Percentiles rank a stretch among this genome's conserved stretches.
These are phyloP conservation scores for Lepidium africanum DNA, from an alignment of 345 rosid genomes.

Conservation along the genomic window DNA sequence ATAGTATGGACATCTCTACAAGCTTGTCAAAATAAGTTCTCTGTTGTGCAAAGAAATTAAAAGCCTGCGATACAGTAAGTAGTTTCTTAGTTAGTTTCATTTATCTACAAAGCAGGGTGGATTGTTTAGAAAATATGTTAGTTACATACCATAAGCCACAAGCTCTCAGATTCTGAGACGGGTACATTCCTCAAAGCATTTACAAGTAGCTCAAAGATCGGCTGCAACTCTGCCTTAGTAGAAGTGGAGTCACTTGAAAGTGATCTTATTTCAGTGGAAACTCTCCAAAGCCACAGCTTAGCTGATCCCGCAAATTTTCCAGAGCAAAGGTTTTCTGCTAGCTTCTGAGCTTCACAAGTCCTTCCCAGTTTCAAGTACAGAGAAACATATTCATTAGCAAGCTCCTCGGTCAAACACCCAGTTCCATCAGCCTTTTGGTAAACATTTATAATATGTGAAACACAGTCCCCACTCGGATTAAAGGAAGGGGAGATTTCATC, in stretches of 20 bases:
- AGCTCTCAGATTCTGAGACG: conserved; percentile 55
- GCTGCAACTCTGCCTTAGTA: conserved; percentile 41
- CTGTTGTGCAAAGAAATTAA: conserved; percentile 44
- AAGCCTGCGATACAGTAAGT: conserved; percentile 44
- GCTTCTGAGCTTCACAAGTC: conserved; percentile 47
- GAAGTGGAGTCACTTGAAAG: conserved; percentile 28
- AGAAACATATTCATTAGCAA: conserved; percentile 60
- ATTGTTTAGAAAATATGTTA: not conserved
- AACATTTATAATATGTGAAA: conserved; percentile 41
- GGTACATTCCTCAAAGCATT: conserved; percentile 42
- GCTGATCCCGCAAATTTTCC: conserved; percentile 48
- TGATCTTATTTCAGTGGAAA: conserved; percentile 46
- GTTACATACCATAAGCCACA: conserved; percentile 74
- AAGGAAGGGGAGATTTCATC: conserved; percentile 15
- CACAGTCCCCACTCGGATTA: conserved; percentile 20
- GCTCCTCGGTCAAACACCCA: conserved; percentile 55
- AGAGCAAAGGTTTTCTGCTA: conserved; percentile 54
- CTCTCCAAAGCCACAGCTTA: conserved; percentile 57
- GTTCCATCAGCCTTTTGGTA: conserved; percentile 61
- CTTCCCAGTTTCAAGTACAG: conserved; percentile 57
- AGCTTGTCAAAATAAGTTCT: conserved; percentile 57
- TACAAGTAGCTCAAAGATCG: conserved; percentile 45
- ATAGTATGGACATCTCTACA: conserved; percentile 53
- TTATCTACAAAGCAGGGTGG: not conserved
- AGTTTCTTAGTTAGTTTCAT: not conserved